Percentiles rank a stretch among this genome's conserved stretches.
These are phyloP conservation scores for Apophysomyces trapeziformis DNA, from an alignment of 371 early-diverging fungal species.

Conservation along the genomic window DNA sequence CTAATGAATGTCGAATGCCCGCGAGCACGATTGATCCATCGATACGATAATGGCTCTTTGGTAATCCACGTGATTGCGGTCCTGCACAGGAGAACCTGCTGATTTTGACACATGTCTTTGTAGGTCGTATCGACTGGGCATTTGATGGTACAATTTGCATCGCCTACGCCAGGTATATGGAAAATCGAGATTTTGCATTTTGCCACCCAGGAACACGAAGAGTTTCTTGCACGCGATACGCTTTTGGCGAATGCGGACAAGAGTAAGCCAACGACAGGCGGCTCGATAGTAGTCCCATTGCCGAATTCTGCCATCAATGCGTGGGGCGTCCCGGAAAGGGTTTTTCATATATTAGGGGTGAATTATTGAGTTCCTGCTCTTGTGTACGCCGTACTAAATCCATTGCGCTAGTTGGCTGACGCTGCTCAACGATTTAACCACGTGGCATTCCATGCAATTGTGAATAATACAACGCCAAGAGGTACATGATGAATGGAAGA, in stretches of 20 bases:
- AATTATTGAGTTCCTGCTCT: not conserved
- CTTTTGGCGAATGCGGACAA: constrained; percentile 11
- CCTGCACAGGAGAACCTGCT: not conserved
- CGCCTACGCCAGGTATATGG: constrained; percentile 28
- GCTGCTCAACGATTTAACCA: constrained; percentile 23
- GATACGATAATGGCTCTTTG: constrained; percentile 39
- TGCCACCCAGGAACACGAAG: constrained; percentile 37
- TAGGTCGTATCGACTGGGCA: constrained; percentile 40
- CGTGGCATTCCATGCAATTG: constrained; percentile 29
- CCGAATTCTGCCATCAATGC: constrained; percentile 40
- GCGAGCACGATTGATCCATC: constrained; percentile 40
- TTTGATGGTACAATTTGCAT: constrained; percentile 32
- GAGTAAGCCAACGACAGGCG: constrained; percentile 17
- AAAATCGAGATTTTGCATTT: constrained; percentile 47
- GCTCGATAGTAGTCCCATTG: constrained; percentile 23
- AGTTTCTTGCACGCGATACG: constrained; percentile 30
- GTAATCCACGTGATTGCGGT: constrained; percentile 23
- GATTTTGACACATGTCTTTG: not conserved
- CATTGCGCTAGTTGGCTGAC: constrained; percentile 24
- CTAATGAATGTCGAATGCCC: constrained; percentile 48
- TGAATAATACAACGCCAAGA: constrained; percentile 25
- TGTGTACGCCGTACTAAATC: not conserved
- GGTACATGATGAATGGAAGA: constrained; percentile 5
- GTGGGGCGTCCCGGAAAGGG: constrained; percentile 44
- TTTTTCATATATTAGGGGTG: constrained; percentile 32